phyloP scores from a whole-genome alignment of 78 protist species.

The Isochrysis galbana region DNA sequence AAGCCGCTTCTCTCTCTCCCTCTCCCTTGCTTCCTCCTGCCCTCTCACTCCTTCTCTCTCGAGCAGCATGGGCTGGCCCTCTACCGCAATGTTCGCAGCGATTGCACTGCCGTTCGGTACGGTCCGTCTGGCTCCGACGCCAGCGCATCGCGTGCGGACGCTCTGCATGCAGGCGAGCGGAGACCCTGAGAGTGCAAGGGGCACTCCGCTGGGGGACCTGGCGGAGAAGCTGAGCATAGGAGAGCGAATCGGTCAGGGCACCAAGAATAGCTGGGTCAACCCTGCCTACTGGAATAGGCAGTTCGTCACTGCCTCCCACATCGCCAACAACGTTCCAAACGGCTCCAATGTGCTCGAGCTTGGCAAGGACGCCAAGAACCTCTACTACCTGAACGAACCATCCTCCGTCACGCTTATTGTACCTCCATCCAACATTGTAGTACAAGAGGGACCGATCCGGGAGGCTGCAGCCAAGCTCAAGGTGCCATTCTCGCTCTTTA shows the following conservation, averaged over 20 bases:
- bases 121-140: too few relatives aligned
- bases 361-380: constrained; percentile 8
- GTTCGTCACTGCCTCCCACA: background rate
- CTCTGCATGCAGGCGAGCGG: too few relatives aligned
- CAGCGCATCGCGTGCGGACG: too few relatives aligned
- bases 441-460: background rate
- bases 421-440: background rate
- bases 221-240: background rate
- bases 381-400: background rate
- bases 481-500: background rate
- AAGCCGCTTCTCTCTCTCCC: too few relatives aligned
- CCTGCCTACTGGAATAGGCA: background rate
- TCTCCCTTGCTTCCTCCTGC: too few relatives aligned
- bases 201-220: background rate
- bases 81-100: too few relatives aligned
- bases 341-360: background rate
- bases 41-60: too few relatives aligned
- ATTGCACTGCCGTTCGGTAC: too few relatives aligned
- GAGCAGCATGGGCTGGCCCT: too few relatives aligned
- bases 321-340: background rate
- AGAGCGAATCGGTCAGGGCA: background rate
- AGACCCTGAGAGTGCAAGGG: too few relatives aligned
- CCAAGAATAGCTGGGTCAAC: background rate
- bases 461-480: background rate
- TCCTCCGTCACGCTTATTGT: background rate